Conservation (phyloP, 1,139 yeast genomes). For the Kodamaea derodonti region DNA sequence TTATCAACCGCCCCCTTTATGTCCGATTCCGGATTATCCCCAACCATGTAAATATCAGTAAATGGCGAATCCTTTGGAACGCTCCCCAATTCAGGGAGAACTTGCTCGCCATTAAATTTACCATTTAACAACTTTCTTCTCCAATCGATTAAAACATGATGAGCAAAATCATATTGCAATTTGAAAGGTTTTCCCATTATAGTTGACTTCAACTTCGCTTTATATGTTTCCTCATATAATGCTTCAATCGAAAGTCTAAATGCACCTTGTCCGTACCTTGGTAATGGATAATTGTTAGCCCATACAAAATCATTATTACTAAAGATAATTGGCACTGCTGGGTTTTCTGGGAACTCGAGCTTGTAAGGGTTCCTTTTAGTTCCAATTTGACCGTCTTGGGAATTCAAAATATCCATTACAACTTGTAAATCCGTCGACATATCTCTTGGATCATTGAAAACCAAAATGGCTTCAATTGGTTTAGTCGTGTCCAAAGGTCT, state of each 20-base stretch:
- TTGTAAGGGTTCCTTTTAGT: slow-evolving; percentile 41
- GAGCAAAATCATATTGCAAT: slow-evolving; percentile 82
- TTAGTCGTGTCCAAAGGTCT: slow-evolving; percentile 25
- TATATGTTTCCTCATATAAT: slow-evolving; percentile 57
- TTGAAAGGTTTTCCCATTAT: slow-evolving; percentile 83
- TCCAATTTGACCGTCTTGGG: slow-evolving; percentile 62
- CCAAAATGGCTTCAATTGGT: slow-evolving; percentile 74
- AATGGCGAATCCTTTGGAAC: slow-evolving; percentile 43
- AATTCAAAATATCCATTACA: slow-evolving; percentile 65
- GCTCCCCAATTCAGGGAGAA: slow-evolving; percentile 35
- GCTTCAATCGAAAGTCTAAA: slow-evolving; percentile 63
- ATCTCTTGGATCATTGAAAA: slow-evolving; percentile 90
- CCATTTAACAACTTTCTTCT: slow-evolving; percentile 29
- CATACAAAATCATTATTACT: slow-evolving; percentile 86
- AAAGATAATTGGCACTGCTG: slow-evolving; percentile 76
- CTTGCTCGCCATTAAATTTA: slow-evolving; percentile 16
- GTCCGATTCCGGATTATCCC: slow-evolving; percentile 93
- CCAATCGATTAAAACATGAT: slow-evolving; percentile 64
- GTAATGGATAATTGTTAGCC: slow-evolving; percentile 79
- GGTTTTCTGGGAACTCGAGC: slow-evolving; percentile 26
- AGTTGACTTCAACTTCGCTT: slow-evolving; percentile 51
- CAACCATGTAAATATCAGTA: slow-evolving; percentile 78
- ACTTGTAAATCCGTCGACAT: slow-evolving; percentile 84
- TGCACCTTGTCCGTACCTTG: slow-evolving; percentile 93
- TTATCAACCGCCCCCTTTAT: slow-evolving; percentile 81